Base-by-base conservation (phyloP, 2,329 filamentous ascomycete genomes). In the Pseudogymnoascus sp. region DNA sequence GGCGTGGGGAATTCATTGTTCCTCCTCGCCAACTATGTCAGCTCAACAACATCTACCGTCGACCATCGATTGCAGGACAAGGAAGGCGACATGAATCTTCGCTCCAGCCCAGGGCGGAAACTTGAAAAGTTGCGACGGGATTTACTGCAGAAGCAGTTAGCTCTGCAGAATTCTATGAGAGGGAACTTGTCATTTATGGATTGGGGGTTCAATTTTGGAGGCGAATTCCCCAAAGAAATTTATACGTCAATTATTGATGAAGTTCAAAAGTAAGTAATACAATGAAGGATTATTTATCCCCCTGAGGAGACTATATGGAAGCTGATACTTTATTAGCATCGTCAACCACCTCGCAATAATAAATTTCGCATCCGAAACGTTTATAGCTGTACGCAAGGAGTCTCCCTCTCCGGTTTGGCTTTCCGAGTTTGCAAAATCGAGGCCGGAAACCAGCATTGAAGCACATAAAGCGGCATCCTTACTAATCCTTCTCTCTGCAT, bases 11-110 rank as follows among this genome's bases (percentile, higher is more conserved):
- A 82, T 0, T 83, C 87, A 0, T 75, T 92, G 3, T 90, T 90
- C 71, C 78, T 91, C 1, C 79, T 90, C 3, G 89, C 88, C 3
- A 90, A 89, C 70, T 89, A 88, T 72, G 89, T 89, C 71, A 87
- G 84, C 6, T 83, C 87, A 66, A 85, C 89, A 67, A 84, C 89
- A 67, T 85, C 89, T 65, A 89, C 87, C 0, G 80, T 90, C 19
- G 81, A 60, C 82, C 82, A 56, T 56, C 26, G 46, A 11, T 33
- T 56, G 46, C 46, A 56, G 62, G 73, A 72, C 1, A 81, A 78
- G 2, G 80, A 82, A 0, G 82, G 79, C 6, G 78, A 77, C 41
- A 77, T 77, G 65, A 76, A 22, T 31, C 24, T 35, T 5, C n/a
- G n/a, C 12, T 26, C 19, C 3, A 64, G 61, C 31, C 66, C 64